Conservation (phyloP, 2,329 filamentous ascomycete genomes). For the Talaromyces amestolkiae region DNA sequence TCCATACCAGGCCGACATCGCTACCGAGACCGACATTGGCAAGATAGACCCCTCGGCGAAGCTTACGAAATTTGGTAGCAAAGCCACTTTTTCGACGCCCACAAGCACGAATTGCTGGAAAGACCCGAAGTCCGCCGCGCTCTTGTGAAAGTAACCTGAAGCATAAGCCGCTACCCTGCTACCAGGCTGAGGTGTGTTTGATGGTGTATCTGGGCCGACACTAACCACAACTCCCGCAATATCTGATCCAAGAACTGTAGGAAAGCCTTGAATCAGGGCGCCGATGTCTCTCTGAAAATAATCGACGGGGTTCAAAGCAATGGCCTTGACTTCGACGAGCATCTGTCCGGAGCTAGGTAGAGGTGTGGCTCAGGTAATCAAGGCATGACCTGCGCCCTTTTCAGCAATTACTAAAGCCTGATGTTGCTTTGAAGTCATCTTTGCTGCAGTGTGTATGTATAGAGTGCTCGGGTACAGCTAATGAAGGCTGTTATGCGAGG, state of each 20-base stretch:
- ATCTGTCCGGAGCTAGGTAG: conserved; percentile 37
- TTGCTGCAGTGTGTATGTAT: neutral
- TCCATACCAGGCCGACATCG: conserved; percentile 27
- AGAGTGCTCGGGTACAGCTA: neutral
- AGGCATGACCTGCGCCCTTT: conserved; percentile 3
- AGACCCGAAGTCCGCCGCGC: conserved; percentile 29
- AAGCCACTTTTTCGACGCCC: conserved; percentile 29
- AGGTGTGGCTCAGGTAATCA: conserved; percentile 24
- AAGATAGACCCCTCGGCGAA: conserved; percentile 30
- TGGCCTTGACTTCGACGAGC: conserved; percentile 42
- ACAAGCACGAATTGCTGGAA: conserved; percentile 32
- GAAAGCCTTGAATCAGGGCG: conserved; percentile 25
- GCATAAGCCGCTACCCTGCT: conserved; percentile 33
- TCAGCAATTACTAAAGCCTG: conserved; percentile 4
- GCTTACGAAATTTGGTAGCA: conserved; percentile 29
- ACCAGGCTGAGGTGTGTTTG: conserved; percentile 25
- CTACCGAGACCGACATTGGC: conserved; percentile 28
- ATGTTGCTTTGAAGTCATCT: conserved; percentile 6
- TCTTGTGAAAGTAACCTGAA: conserved; percentile 28
- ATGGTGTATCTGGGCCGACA: conserved; percentile 27
- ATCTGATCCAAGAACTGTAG: conserved; percentile 32
- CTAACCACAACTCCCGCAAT: conserved; percentile 32
- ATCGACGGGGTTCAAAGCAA: conserved; percentile 46
- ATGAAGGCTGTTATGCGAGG: neutral
- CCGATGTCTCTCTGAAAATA: conserved; percentile 26